These are phyloP conservation scores for Eucalyptus viminalis DNA, from an alignment of 345 rosid genomes.

Conservation along the genomic window DNA sequence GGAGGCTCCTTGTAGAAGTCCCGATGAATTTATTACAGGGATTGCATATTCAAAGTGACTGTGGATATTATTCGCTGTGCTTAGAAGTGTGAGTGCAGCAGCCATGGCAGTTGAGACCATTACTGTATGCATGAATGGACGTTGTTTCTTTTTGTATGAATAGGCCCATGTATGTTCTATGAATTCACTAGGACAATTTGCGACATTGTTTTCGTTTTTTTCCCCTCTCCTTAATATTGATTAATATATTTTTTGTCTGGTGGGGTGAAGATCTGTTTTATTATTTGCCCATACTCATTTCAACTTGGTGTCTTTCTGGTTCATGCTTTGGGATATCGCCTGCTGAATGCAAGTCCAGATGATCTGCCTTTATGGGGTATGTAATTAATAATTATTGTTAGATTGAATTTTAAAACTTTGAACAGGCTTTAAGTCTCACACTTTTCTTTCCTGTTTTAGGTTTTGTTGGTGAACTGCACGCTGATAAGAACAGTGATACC, in stretches of 20 bases:
- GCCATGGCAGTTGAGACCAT: neutral
- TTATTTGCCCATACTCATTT: neutral
- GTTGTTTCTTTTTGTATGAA: neutral
- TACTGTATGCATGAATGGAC: neutral
- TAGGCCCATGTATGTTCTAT: neutral
- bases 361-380: slow-evolving; percentile 95
- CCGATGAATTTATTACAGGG: neutral
- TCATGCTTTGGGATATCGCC: neutral
- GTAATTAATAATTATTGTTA: neutral
- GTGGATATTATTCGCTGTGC: neutral
- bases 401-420: neutral
- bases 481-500: slow-evolving; percentile 70
- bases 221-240: neutral
- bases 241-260: neutral
- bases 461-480: slow-evolving; percentile 75
- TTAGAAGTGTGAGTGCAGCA: neutral
- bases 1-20: neutral
- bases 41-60: neutral
- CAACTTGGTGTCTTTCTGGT: neutral
- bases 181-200: neutral
- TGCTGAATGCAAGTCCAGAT: slow-evolving; percentile 45
- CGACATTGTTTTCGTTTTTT: neutral
- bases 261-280: neutral
- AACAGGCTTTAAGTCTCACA: neutral
- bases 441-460: slow-evolving; percentile 22